Conservation (phyloP, 208 protist genomes). For the Crithidia expoeki region DNA sequence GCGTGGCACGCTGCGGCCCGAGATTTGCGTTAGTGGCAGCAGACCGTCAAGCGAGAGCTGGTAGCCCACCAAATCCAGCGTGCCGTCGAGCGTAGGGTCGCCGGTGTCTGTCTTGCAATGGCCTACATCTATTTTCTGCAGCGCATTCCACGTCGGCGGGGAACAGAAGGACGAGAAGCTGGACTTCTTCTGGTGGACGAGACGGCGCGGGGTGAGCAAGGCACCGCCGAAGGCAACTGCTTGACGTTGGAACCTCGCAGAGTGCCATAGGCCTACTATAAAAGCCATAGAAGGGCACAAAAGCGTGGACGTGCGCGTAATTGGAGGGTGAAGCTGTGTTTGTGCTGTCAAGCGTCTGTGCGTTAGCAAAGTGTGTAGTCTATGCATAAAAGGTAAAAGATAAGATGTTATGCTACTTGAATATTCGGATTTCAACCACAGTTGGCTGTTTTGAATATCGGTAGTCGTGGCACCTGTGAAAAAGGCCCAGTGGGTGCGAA, state of each 20-base stretch:
- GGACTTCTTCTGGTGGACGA: slow-evolving; percentile 28
- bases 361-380: too few species aligned
- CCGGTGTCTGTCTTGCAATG: slow-evolving; percentile 64
- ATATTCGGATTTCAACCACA: too few species aligned
- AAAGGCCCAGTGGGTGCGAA: too few species aligned
- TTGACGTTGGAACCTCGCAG: not conserved
- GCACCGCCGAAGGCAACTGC: slow-evolving; percentile 6
- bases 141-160: slow-evolving; percentile 66
- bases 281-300: not conserved
- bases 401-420: too few species aligned
- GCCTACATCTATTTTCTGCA: slow-evolving; percentile 70
- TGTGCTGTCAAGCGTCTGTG: too few species aligned
- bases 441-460: too few species aligned
- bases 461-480: too few species aligned
- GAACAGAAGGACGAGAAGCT: slow-evolving; percentile 35
- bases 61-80: slow-evolving; percentile 83
- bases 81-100: slow-evolving; percentile 80
- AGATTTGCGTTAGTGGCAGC: slow-evolving; percentile 56
- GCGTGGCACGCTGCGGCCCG: slow-evolving; percentile 27
- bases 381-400: too few species aligned
- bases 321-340: not conserved
- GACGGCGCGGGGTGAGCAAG: slow-evolving; percentile 28
- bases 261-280: slow-evolving; percentile 5
- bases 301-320: not conserved
- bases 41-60: slow-evolving; percentile 87